Evolutionary conservation across 306 rosid species (phyloP), one percentile per base, ranked within the genome.

Genomic region (Cucurbita ficifolia): DNA sequence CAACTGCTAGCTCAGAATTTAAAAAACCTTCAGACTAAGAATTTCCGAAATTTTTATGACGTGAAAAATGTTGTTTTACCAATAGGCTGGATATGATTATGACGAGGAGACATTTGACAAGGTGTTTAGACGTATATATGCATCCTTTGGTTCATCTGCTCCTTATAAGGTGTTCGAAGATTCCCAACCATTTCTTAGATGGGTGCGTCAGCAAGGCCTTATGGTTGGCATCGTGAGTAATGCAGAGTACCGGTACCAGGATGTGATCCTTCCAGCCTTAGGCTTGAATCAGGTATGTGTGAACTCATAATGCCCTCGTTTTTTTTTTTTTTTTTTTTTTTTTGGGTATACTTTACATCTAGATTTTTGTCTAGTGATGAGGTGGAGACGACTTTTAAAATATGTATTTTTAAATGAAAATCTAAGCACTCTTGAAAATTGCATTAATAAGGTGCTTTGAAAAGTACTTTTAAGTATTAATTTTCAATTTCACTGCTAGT

Each of bases 31-130:
- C 19, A 24, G 48, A 51, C 35, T 4, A 56, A 56, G 45, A 13
- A 57, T n/a, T 43, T 39, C 13, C 19, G 2, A 33, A 61, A 59
- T 35, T 38, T 19, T 73, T 56, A 45, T 73, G 72, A 48, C 70
- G 48, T 62, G 45, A 51, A 50, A 49, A 54, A 36, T 58, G 36
- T 76, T 86, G 52, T 83, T 76, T 88, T 83, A 50, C 21, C 80
- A 52, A 55, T 88, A 94, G 96, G 98, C 97, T 81, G 96, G 98
- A 78, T 94, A 90, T 81, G 92, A 86, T 4, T 90, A 88, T 29
- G 96, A 94, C 9, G 98, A 94, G 83, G 98, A 94, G 87, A 94
- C 96, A 50, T 94, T 94, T 85, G 98, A 90, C 82, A 94, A 94
- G 76, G 89, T 94, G 78, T 94, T 94, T 79, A 82, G 82, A 61